Evolutionary conservation across 75 land plant species (phyloP).

Genomic region (Pinus albicaulis): DNA sequence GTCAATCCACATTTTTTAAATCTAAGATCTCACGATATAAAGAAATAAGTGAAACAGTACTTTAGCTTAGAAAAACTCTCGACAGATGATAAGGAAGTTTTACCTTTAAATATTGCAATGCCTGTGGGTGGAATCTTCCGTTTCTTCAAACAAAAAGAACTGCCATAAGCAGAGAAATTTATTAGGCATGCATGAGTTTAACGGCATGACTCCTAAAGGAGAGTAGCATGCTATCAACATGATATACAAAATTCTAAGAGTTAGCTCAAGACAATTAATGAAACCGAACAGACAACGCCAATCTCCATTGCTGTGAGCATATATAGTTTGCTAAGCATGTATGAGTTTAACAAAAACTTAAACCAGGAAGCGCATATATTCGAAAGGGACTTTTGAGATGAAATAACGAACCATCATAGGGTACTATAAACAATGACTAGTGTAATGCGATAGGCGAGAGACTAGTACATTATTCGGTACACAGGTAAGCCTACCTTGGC

Average conservation of each 20-base stretch:
- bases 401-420: too few relatives aligned
- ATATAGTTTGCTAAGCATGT: too few relatives aligned
- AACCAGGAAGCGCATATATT: too few relatives aligned
- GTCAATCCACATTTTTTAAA: conserved; percentile 2
- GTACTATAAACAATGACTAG: too few relatives aligned
- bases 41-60: too few relatives aligned
- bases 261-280: not conserved
- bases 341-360: too few relatives aligned
- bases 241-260: not conserved
- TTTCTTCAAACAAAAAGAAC: conserved; percentile 47
- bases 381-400: too few relatives aligned
- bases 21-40: not conserved
- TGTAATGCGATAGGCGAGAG: too few relatives aligned
- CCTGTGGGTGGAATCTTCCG: conserved; percentile 57
- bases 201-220: too few relatives aligned
- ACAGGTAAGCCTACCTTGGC: too few relatives aligned
- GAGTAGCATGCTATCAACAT: too few relatives aligned
- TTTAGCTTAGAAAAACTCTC: not conserved
- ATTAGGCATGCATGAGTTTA: not conserved
- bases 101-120: conserved; percentile 50
- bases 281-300: not conserved
- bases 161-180: conserved; percentile 3
- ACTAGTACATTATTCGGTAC: too few relatives aligned
- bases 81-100: not conserved
- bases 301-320: not conserved